Evolutionary conservation across 371 early-diverging fungal genomes (phyloP).

Genomic region (Syncephalis fuscata): DNA sequence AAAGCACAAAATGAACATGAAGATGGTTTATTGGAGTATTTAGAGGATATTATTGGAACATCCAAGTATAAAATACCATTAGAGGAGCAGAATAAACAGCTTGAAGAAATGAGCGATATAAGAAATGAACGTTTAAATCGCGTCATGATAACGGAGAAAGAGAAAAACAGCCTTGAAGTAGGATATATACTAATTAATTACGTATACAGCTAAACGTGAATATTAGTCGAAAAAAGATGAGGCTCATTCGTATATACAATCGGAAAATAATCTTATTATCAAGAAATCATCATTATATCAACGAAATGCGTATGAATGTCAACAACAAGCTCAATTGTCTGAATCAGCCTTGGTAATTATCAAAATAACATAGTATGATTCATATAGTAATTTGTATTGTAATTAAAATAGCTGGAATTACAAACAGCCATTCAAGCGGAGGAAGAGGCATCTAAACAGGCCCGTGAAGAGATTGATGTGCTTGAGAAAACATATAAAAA

Average conservation of each 20-base stretch:
- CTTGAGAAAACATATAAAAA: conserved; percentile 33
- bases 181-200: background rate
- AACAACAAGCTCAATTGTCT: background rate
- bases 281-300: conserved; percentile 67
- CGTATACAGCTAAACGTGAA: background rate
- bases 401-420: conserved; percentile 20
- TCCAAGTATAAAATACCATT: conserved; percentile 78
- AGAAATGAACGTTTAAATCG: conserved; percentile 70
- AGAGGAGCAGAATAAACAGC: conserved; percentile 39
- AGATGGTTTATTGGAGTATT: conserved; percentile 96
- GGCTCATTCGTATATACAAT: conserved; percentile 60
- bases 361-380: background rate
- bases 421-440: conserved; percentile 35
- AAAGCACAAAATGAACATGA: conserved; percentile 85
- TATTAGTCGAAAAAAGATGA: conserved; percentile 55
- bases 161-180: conserved; percentile 9
- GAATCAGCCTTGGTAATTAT: background rate
- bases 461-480: conserved; percentile 31
- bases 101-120: conserved; percentile 62
- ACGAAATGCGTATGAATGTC: background rate
- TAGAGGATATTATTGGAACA: conserved; percentile 99
- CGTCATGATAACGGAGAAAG: conserved; percentile 34
- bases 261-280: conserved; percentile 58
- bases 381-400: background rate
- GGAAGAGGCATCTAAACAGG: conserved; percentile 24